Base-by-base conservation (phyloP, 352 stramenopile genomes). In the Pythium rishiriense region DNA sequence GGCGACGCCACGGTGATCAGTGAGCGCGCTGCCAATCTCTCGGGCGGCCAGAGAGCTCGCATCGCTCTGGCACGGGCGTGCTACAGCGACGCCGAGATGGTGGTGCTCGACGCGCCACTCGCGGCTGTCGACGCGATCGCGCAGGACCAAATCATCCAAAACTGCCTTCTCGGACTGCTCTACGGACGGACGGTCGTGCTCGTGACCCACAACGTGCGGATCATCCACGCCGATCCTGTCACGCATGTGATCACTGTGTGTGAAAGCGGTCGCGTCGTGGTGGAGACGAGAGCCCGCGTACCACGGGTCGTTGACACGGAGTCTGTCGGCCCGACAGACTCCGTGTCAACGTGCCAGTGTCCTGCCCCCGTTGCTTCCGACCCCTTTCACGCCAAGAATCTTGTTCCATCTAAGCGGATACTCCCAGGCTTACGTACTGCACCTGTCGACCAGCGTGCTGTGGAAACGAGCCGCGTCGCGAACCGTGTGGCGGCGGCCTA, bases 71-170 rank as follows among this genome's bases (percentile, higher is more conserved):
- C 82, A 6, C 75, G 82, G 21, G 70, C 77, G 15, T 81, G 75
- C 59, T 90, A 90, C 68, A 71, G 67, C 9, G 69, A 85, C 46
- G 64, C 75, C 6, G 61, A 62, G 33, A 82, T 78, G n/a, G 90
- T 87, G 68, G 52, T 98, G 4, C 70, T 98, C 5, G 94, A 98
- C 61, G 91, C 97, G 62, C 76, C 87, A 12, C 66, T 98, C 0
- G 77, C 76, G 21, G 91, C 92, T 12, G 93, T 98, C 0, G 94
- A 98, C 69, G 85, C 82, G 33, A 87, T 98, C 72, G 93, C 98
- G 28, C 91, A 83, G 29, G 81, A 83, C 51, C 58, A 95, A 71
- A 68, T 98, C 26, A 97, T 97, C 64, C 17, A 55, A 6, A 66
- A 64, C 41, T 72, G 58, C 17, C 19, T 72, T 2, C 33, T 64